phyloP scores from a whole-genome alignment of 257 asterid genomes.

The Linaria vulgaris region DNA sequence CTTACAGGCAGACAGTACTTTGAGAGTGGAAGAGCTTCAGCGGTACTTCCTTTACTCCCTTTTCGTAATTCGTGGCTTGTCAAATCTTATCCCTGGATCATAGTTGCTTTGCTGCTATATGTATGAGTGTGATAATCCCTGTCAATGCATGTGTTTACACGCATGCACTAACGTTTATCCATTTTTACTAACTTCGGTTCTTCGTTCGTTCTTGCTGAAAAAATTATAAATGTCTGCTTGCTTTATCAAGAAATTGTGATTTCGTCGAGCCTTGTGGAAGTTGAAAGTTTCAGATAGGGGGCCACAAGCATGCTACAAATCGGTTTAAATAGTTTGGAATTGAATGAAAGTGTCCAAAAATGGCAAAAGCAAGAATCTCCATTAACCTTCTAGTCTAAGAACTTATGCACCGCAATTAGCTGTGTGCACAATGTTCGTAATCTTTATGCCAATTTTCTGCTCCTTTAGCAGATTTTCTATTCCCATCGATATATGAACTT shows the following conservation, averaged over 20 bases:
- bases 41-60: conserved; percentile 41
- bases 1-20: conserved; percentile 93
- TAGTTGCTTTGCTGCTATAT: not conserved
- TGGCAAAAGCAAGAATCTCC: conserved; percentile 5
- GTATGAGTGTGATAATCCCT: not conserved
- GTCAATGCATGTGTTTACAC: not conserved
- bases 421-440: not conserved
- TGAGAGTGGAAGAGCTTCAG: conserved; percentile 75
- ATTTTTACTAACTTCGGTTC: not conserved
- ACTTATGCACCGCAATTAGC: not conserved
- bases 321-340: too few relatives aligned
- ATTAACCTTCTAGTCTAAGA: not conserved
- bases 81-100: not conserved
- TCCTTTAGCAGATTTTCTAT: not conserved
- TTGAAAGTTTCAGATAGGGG: too few relatives aligned
- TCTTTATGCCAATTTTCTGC: not conserved
- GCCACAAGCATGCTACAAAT: too few relatives aligned
- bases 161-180: not conserved
- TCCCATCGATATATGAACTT: not conserved
- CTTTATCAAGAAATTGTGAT: not conserved
- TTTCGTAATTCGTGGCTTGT: conserved; percentile 7
- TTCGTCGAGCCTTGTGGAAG: too few relatives aligned
- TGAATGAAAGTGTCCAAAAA: not conserved
- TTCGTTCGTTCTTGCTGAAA: not conserved
- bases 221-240: not conserved